Conservation (phyloP, 306 rosid species). For the Casuarina equisetifolia region DNA sequence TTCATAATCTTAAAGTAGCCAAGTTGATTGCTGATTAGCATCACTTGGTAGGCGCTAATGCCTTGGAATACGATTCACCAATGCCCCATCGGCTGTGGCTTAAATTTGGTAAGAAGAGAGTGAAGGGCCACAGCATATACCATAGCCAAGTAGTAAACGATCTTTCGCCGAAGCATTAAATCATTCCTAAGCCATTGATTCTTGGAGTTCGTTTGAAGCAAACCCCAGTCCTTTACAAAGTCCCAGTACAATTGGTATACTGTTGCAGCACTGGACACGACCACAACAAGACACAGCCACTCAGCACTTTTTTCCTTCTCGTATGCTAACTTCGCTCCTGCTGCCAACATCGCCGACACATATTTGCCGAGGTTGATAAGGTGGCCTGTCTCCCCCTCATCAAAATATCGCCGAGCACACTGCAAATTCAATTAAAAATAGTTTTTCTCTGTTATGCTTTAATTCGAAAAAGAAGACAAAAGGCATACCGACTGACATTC, state of each 20-base stretch:
- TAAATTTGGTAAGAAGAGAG: not conserved
- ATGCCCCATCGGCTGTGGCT: constrained; percentile 26
- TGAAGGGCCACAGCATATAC: constrained; percentile 45
- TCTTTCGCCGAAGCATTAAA: constrained; percentile 76
- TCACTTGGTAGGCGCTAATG: constrained; percentile 5
- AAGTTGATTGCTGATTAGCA: constrained; percentile 15
- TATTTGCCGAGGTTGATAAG: constrained; percentile 87
- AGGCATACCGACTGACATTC: too few relatives aligned
- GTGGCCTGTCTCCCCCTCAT: constrained; percentile 90
- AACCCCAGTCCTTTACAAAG: constrained; percentile 98
- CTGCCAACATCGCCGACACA: constrained; percentile 98
- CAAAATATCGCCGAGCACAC: constrained; percentile 98
- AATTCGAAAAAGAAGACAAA: too few relatives aligned
- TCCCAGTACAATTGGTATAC: constrained; percentile 98
- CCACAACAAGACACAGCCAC: constrained; percentile 86
- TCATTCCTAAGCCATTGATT: constrained; percentile 99
- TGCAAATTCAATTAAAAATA: constrained; percentile 27
- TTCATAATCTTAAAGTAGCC: constrained; percentile 9
- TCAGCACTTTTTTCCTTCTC: constrained; percentile 73
- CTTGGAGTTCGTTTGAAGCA: constrained; percentile 90
- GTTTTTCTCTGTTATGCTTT: not conserved
- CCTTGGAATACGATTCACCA: constrained; percentile 20
- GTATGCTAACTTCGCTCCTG: constrained; percentile 95
- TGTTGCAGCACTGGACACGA: constrained; percentile 89
- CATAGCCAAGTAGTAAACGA: constrained; percentile 90